Evolutionary conservation across 1,139 yeast species (phyloP).

Genomic region (Casaregolazyma suthepensis): DNA sequence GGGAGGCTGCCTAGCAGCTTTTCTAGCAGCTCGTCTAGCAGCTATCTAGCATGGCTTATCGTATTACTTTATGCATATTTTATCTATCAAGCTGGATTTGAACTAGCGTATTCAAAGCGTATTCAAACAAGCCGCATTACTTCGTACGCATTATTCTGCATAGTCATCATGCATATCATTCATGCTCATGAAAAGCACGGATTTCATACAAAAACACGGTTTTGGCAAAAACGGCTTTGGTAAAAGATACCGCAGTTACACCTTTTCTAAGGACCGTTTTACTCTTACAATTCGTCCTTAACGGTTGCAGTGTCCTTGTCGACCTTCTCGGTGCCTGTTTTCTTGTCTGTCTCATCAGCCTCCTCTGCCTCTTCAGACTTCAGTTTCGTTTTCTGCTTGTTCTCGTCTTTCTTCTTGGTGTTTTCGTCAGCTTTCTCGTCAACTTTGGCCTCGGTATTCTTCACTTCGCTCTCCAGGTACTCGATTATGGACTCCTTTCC

Average conservation of each 20-base stretch:
- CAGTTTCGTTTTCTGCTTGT: neutral
- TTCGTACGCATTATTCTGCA: neutral
- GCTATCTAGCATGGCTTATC: too few relatives aligned
- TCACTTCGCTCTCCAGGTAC: conserved; percentile 15
- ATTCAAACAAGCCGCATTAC: too few relatives aligned
- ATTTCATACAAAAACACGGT: neutral
- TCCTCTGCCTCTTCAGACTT: neutral
- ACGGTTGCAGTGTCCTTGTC: neutral
- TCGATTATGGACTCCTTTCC: conserved; percentile 28
- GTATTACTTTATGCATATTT: neutral
- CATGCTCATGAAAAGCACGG: neutral
- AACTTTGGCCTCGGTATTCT: too few relatives aligned
- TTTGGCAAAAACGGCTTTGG: neutral
- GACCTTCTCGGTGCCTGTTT: neutral
- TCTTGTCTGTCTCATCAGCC: neutral
- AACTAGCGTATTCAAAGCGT: too few relatives aligned
- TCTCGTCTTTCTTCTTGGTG: neutral
- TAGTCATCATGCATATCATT: neutral
- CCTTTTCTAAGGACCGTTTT: neutral
- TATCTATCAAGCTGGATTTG: neutral
- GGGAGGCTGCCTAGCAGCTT: too few relatives aligned
- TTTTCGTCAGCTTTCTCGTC: neutral
- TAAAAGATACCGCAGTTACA: neutral
- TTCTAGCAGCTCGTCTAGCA: too few relatives aligned
- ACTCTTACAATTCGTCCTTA: neutral